Evolutionary conservation across 768 basidiomycete species (phyloP).

Genomic region (Candolleomyces eurysporus): DNA sequence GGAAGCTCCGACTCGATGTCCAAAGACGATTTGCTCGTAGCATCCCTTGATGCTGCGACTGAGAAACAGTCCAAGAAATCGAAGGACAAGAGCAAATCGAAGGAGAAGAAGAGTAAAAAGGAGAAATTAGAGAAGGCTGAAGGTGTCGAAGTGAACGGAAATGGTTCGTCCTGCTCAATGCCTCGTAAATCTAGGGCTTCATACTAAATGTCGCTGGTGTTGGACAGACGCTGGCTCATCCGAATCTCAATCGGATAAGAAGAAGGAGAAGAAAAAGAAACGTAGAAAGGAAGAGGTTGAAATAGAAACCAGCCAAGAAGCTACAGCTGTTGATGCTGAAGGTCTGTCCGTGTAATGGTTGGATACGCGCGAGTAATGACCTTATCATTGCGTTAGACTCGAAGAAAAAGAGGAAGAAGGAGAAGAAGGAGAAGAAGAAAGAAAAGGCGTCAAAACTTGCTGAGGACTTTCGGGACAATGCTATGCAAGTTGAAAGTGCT

Average conservation of each 20-base stretch:
- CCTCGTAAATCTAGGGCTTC: no score
- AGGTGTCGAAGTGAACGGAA: neutral
- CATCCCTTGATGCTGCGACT: neutral
- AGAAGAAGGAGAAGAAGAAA: constrained; percentile 17
- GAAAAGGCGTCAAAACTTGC: constrained; percentile 17
- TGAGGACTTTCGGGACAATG: constrained; percentile 11
- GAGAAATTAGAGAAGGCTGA: neutral
- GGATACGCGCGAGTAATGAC: neutral
- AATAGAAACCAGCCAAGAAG: neutral
- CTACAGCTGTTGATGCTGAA: neutral
- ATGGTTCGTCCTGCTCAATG: no score
- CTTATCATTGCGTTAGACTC: neutral
- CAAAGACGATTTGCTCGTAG: neutral
- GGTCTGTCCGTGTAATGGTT: neutral
- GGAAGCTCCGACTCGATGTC: neutral
- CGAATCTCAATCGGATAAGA: no score
- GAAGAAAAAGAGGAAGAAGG: constrained; percentile 17
- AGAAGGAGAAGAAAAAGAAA: no score
- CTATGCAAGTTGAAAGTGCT: constrained; percentile 5
- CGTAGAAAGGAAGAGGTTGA: no score
- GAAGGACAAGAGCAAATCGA: neutral
- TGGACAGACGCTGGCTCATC: neutral
- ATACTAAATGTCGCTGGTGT: no score
- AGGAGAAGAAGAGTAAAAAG: neutral
- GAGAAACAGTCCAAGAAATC: constrained; percentile 7